These are phyloP conservation scores for Fusarium acutatum DNA, from an alignment of 2,329 filamentous ascomycete genomes.

Conservation along the genomic window DNA sequence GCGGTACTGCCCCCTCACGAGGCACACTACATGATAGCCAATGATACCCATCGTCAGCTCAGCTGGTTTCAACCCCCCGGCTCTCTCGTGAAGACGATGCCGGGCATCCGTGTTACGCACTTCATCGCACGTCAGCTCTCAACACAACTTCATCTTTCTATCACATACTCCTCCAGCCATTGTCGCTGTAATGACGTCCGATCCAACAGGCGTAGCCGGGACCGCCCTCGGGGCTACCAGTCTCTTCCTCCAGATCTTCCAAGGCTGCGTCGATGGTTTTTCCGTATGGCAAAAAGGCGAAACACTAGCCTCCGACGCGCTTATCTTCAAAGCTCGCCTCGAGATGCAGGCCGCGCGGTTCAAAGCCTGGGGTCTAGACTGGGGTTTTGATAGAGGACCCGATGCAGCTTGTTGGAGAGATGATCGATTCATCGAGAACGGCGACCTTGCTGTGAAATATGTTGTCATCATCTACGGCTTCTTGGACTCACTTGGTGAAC, in stretches of 20 bases:
- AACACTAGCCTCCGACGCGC: accelerated
- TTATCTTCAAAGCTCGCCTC: background rate
- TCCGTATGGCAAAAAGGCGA: background rate
- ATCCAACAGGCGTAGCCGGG: background rate
- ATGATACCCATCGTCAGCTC: background rate
- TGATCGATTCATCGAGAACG: background rate
- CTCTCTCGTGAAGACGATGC: accelerated
- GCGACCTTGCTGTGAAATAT: background rate
- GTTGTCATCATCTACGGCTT: background rate
- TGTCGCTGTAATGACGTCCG: no score
- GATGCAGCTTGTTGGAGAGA: background rate
- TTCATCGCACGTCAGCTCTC: no score
- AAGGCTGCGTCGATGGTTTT: background rate
- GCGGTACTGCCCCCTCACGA: background rate
- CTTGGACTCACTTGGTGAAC: background rate
- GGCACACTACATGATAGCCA: background rate
- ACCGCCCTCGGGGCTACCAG: background rate
- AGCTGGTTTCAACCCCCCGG: background rate
- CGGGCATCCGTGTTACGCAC: background rate
- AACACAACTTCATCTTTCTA: no score
- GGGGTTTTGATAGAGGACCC: background rate
- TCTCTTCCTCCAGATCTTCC: background rate
- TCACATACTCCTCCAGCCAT: no score
- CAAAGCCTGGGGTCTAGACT: background rate
- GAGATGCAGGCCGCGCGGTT: background rate